Evolutionary conservation across 805 yeast species (phyloP), one percentile per base, ranked within the genome.

Genomic region (Blastobotrys terrestris): DNA sequence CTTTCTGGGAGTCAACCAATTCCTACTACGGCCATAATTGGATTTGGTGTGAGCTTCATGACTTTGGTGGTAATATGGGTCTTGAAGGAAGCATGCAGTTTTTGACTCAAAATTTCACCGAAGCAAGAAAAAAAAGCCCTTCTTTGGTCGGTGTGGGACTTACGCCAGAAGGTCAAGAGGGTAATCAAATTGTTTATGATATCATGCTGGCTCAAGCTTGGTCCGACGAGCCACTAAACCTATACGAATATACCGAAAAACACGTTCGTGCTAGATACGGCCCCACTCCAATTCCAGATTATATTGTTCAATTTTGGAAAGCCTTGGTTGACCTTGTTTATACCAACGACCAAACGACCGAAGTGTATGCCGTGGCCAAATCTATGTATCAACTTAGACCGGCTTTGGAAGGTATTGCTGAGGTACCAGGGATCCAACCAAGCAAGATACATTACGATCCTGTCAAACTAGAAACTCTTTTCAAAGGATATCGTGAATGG

Each of bases 41-140:
- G 57, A 44, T 54, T 15, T 54, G 57, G 57, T 54, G 57, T 26
- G 52, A 54, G 51, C 50, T 54, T n/a, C 57, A 54, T 51, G 52
- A 46, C 39, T 54, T 39, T 22, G 57, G 57, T 15, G 57, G 57
- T 13, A 48, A 44, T 26, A 35, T 31, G 48, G 57, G 57, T 16
- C 41, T 54, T 16, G 54, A 51, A 22, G 57, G 57, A n/a, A 51
- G 47, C 41, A 8, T 54, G 39, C 52, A 51, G 35, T 44, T 48
- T 20, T 19, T 54, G 7, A 54, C 57, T 6, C 44, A 51, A 45
- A 47, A 51, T 39, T 54, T 46, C 40, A 54, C 54, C n/a, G 48
- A 21, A 6, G 53, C 57, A 22, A 42, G 48, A 20, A 20, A 20
- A 26, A 20, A 7, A 18, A 39, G 46, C 39, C 16, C 48, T 7